These are phyloP conservation scores for Pyrrhoderma noxium DNA, from an alignment of 1,284 basidiomycete species.

Conservation along the genomic window DNA sequence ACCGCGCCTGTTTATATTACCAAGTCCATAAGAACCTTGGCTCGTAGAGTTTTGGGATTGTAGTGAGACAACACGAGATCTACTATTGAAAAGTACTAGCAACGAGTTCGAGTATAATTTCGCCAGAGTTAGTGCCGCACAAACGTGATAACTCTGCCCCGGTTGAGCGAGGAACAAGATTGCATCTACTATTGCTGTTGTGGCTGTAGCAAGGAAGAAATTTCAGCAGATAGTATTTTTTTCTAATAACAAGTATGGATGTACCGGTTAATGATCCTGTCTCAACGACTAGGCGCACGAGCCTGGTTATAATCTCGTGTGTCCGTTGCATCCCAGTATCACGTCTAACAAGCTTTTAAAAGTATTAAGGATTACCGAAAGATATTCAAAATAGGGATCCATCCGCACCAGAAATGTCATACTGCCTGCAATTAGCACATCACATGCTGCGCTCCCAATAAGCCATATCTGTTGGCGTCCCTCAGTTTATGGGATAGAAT, in stretches of 20 bases:
- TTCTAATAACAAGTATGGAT: no score
- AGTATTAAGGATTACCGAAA: not conserved
- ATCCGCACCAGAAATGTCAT: slow-evolving; percentile 3
- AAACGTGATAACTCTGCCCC: not conserved
- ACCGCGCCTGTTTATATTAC: no score
- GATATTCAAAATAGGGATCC: not conserved
- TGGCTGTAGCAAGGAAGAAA: not conserved
- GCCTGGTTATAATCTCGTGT: not conserved
- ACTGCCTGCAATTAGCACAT: not conserved
- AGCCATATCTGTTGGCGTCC: slow-evolving; percentile 4
- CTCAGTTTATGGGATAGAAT: no score
- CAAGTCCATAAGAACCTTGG: no score
- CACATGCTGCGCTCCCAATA: slow-evolving; percentile 2
- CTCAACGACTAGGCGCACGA: not conserved
- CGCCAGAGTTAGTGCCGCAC: not conserved
- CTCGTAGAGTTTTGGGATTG: no score
- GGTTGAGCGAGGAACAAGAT: slow-evolving; percentile 2
- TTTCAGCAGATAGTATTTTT: no score
- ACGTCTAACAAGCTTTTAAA: not conserved
- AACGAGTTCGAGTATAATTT: slow-evolving; percentile 6
- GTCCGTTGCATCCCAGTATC: slow-evolving; percentile 1
- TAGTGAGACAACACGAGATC: not conserved
- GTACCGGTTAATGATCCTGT: slow-evolving; percentile 1
- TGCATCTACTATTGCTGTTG: not conserved
- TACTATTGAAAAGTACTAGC: slow-evolving; percentile 1